phyloP scores from a whole-genome alignment of 768 basidiomycete species.

The Phanerodontia chrysosporium region DNA sequence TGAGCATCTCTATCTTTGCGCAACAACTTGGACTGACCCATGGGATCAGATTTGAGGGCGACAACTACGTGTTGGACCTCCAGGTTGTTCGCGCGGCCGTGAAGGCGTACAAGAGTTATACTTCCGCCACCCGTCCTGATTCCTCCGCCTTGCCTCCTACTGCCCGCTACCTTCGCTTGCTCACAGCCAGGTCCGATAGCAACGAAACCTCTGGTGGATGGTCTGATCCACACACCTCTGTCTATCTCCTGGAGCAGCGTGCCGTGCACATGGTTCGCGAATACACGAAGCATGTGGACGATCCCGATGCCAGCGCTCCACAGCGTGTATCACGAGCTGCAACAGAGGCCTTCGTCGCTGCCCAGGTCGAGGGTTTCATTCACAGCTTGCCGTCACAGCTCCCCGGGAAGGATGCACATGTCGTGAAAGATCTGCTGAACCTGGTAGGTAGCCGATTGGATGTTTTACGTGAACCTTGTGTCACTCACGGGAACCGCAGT shows the following conservation, averaged over 20 bases:
- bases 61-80: constrained; percentile 72
- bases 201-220: constrained; percentile 29
- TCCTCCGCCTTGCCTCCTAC: constrained; percentile 40
- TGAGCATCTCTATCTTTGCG: constrained; percentile 27
- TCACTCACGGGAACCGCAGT: constrained; percentile 33
- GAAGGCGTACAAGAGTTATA: constrained; percentile 46
- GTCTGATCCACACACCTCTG: constrained; percentile 31
- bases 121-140: constrained; percentile 24
- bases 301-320: constrained; percentile 52
- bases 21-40: background rate
- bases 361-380: constrained; percentile 48
- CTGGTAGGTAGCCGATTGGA: constrained; percentile 36
- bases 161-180: constrained; percentile 51
- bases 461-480: background rate
- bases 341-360: constrained; percentile 65
- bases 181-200: constrained; percentile 19
- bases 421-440: constrained; percentile 34
- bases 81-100: constrained; percentile 72
- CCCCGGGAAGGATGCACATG: constrained; percentile 15
- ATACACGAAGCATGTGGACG: constrained; percentile 29
- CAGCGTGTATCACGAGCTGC: constrained; percentile 60
- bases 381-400: constrained; percentile 22
- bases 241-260: constrained; percentile 58
- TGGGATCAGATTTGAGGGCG: constrained; percentile 60
- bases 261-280: constrained; percentile 55